A percentile compares a stretch with the other conserved stretches of the same genome.
Evolutionary conservation across 805 yeast genomes (phyloP).

Genomic region (Yarrowia sp.): DNA sequence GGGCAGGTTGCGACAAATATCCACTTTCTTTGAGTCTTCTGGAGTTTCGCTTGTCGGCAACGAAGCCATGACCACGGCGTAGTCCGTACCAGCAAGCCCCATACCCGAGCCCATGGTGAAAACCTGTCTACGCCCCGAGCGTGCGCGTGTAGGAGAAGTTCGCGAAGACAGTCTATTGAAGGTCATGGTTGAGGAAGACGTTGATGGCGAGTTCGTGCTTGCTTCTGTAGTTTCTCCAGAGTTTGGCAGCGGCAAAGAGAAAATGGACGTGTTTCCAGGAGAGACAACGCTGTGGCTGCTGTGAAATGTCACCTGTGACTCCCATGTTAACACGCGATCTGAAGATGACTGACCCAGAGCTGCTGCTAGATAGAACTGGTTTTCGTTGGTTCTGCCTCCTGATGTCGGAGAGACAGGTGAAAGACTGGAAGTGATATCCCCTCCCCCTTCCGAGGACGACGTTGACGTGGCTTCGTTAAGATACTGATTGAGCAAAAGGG

Average conservation of each 20-base stretch:
- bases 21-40: neutral
- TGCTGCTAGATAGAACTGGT: neutral
- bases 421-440: neutral
- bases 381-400: neutral
- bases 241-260: neutral
- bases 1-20: conserved; percentile 33
- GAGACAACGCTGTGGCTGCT: neutral
- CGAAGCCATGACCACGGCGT: neutral
- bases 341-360: conserved; percentile 5
- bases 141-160: neutral
- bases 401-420: neutral
- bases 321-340: neutral
- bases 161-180: conserved; percentile 1
- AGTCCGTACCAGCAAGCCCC: conserved; percentile 14
- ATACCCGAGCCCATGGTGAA: conserved; percentile 18
- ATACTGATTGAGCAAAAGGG: conserved; percentile 12
- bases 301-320: neutral
- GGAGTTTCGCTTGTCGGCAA: neutral
- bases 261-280: conserved; percentile 8
- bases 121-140: neutral
- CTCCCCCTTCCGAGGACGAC: conserved; percentile 15
- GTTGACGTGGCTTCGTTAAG: conserved; percentile 1
- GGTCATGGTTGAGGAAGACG: neutral
- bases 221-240: neutral
- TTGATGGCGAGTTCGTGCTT: neutral